phyloP scores from a whole-genome alignment of 768 basidiomycete species.

The Phallus indusiatus region DNA sequence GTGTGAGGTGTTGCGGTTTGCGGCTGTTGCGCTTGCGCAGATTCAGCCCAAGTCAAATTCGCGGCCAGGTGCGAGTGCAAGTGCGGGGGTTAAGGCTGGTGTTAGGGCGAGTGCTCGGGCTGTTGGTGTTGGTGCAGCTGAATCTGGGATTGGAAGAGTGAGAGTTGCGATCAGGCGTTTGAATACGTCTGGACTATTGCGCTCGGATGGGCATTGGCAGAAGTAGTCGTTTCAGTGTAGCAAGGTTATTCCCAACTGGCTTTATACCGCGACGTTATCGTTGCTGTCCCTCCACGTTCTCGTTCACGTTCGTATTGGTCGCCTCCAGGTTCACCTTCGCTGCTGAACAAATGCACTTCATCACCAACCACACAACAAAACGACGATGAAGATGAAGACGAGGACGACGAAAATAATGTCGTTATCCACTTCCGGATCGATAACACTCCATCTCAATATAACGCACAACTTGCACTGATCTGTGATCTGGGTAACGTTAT shows the following conservation, averaged over 20 bases:
- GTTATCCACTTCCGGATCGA: constrained; percentile 59
- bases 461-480: no score
- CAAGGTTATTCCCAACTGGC: constrained; percentile 65
- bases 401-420: no score
- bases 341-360: no score
- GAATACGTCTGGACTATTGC: constrained; percentile 68
- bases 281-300: background rate
- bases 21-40: constrained; percentile 43
- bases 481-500: no score
- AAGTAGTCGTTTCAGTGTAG: constrained; percentile 50
- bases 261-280: constrained; percentile 55
- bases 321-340: background rate
- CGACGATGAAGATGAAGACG: constrained; percentile 4
- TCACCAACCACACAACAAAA: no score
- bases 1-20: constrained; percentile 43
- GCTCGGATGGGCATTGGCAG: constrained; percentile 65
- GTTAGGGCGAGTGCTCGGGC: constrained; percentile 3
- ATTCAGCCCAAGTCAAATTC: constrained; percentile 27
- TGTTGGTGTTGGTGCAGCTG: no score
- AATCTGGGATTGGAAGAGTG: constrained; percentile 37
- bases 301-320: background rate
- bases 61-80: no score
- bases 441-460: constrained; percentile 30
- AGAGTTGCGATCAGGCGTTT: constrained; percentile 40
- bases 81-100: constrained; percentile 23